These are phyloP conservation scores for Jatropha multifida DNA, from an alignment of 441 rosid species.

Conservation along the genomic window DNA sequence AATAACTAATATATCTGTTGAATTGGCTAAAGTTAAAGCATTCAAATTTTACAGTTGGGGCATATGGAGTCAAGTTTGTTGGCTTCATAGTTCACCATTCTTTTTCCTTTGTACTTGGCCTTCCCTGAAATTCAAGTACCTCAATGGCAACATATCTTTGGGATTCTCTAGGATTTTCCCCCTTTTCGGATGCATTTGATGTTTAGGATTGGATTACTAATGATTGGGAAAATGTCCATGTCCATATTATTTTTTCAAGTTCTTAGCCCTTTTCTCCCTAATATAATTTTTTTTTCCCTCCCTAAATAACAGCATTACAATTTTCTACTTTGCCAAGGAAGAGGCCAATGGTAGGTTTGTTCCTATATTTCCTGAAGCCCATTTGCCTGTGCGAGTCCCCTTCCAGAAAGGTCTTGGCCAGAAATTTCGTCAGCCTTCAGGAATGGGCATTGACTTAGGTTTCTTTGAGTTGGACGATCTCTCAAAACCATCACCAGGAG, in stretches of 20 bases:
- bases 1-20: not conserved
- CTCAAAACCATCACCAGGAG: conserved; percentile 68
- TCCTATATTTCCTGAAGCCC: conserved; percentile 70
- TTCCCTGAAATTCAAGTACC: conserved; percentile 1
- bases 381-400: conserved; percentile 54
- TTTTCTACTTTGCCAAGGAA: conserved; percentile 85
- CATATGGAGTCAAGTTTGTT: not conserved
- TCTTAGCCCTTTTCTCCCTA: not conserved
- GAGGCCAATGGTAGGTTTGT: conserved; percentile 66
- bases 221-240: not conserved
- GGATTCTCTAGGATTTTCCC: not conserved
- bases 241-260: not conserved
- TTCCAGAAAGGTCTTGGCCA: conserved; percentile 76
- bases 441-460: conserved; percentile 83
- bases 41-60: not conserved
- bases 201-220: not conserved
- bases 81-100: not conserved
- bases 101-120: not conserved
- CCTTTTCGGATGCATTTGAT: not conserved
- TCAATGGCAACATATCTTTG: not conserved
- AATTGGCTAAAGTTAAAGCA: not conserved
- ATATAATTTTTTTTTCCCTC: conserved; percentile 5
- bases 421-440: conserved; percentile 73
- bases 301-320: conserved; percentile 57
- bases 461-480: conserved; percentile 82